Evolutionary conservation across 1,139 yeast genomes (phyloP).

Genomic region (Blastobotrys buckinghamii): DNA sequence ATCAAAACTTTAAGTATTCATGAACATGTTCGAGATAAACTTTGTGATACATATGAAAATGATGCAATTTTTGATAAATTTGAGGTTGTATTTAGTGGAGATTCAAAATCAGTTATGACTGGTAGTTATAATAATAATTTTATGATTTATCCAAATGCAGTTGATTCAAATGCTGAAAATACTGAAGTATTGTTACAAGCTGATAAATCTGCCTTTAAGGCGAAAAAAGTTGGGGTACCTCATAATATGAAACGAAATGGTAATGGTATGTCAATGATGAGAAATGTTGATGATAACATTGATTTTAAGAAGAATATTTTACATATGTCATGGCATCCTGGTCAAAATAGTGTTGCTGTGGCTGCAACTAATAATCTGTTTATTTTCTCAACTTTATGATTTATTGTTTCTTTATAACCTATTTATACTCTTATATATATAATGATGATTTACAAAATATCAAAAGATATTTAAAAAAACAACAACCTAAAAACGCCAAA

Average conservation of each 20-base stretch:
- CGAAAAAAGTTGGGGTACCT: slow-evolving; percentile 52
- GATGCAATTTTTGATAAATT: slow-evolving; percentile 98
- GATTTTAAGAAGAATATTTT: slow-evolving; percentile 93
- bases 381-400: slow-evolving; percentile 38
- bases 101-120: slow-evolving; percentile 87
- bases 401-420: no score
- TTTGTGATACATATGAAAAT: slow-evolving; percentile 96
- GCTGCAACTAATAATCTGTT: slow-evolving; percentile 90
- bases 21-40: slow-evolving; percentile 85
- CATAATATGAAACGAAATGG: slow-evolving; percentile 25
- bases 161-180: slow-evolving; percentile 47
- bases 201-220: slow-evolving; percentile 94
- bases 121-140: slow-evolving; percentile 97
- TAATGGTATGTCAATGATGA: slow-evolving; percentile 29
- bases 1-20: slow-evolving; percentile 91
- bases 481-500: no score
- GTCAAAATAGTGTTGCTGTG: slow-evolving; percentile 92
- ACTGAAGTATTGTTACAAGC: slow-evolving; percentile 87
- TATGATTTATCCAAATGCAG: slow-evolving; percentile 87
- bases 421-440: no score
- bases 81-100: slow-evolving; percentile 94
- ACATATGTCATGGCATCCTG: slow-evolving; percentile 98
- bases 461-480: no score
- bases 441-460: no score
- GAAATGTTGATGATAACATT: slow-evolving; percentile 65